Evolutionary conservation across 768 basidiomycete species (phyloP), one percentile per base, ranked within the genome.

Genomic region (Suillus americanus): DNA sequence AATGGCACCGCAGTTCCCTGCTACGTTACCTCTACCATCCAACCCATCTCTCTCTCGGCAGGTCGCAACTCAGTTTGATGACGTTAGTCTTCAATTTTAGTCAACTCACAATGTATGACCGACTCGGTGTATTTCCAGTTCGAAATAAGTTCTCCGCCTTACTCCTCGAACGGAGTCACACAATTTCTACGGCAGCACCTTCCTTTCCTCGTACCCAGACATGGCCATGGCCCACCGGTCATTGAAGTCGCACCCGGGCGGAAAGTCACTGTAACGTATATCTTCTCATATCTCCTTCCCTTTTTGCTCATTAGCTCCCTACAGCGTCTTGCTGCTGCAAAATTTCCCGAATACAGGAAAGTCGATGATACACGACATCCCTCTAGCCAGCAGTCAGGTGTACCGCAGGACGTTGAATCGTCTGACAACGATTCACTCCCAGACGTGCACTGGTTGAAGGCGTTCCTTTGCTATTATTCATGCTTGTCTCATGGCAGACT

Each of bases 401-500:
- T 13, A 4, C 5, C 33, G 5, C 53, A 54, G 53, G 20, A 35
- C 1, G 6, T 16, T 12, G 33, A 54, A 12, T 35, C 20, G 33
- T 35, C 54, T 55, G 54, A 55, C n/a, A 9, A 4, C 1, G 54
- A 55, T 55, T 55, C 30, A 6, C 54, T 37, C n/a, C 54, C 54
- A 37, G 54, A 55, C n/a, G 54, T 55, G n/a, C 54, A 55, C 16
- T 55, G 54, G 54, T 23, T 13, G 18, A 55, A 35, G n/a, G 54
- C n/a, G 10, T 55, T 55, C 13, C n/a, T 55, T 5, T 55, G 54
- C 7, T 55, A 35, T 23, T 23, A 55, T 12, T 37, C 33, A 5
- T 55, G 54, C n/a, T 37, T 13, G n/a, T 55, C 54, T 14, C 35
- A 55, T 23, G 35, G 54, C 6, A 55, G 54, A 37, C 35, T 37